phyloP scores from a whole-genome alignment of 768 basidiomycete species.

The Leccinum rimulosum region DNA sequence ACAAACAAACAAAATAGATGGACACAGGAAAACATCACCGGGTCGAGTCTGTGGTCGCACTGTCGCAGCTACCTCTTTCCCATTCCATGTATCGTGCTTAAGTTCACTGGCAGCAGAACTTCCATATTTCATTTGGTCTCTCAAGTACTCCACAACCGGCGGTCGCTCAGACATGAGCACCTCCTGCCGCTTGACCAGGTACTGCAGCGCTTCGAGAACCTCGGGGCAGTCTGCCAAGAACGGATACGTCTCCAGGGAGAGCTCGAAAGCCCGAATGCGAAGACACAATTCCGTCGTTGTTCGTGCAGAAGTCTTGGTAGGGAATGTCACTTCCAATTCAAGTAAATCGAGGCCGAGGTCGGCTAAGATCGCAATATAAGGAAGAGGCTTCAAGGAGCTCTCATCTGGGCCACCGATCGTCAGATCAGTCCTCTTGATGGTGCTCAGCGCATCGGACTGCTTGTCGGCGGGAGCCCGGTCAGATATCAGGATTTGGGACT shows the following conservation, averaged over 20 bases:
- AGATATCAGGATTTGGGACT: neutral
- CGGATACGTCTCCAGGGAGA: neutral
- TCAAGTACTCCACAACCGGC: too few species aligned
- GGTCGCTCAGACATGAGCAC: too few species aligned
- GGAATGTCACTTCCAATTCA: neutral
- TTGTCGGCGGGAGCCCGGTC: neutral
- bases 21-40: too few species aligned
- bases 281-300: neutral
- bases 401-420: neutral
- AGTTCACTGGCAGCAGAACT: too few species aligned
- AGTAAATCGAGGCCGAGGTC: neutral
- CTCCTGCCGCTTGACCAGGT: too few species aligned
- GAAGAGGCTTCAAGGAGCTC: neutral
- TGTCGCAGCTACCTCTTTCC: too few species aligned
- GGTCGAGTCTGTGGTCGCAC: too few species aligned
- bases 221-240: neutral
- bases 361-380: neutral
- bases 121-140: too few species aligned
- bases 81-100: too few species aligned
- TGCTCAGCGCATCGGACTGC: neutral
- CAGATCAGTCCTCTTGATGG: neutral
- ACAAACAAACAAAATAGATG: too few species aligned
- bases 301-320: neutral
- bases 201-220: too few species aligned
- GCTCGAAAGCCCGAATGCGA: neutral